A percentile compares a stretch with the other conserved stretches of the same genome.
Evolutionary conservation across 768 basidiomycete genomes (phyloP).

Genomic region (Leccinum rimulosum): DNA sequence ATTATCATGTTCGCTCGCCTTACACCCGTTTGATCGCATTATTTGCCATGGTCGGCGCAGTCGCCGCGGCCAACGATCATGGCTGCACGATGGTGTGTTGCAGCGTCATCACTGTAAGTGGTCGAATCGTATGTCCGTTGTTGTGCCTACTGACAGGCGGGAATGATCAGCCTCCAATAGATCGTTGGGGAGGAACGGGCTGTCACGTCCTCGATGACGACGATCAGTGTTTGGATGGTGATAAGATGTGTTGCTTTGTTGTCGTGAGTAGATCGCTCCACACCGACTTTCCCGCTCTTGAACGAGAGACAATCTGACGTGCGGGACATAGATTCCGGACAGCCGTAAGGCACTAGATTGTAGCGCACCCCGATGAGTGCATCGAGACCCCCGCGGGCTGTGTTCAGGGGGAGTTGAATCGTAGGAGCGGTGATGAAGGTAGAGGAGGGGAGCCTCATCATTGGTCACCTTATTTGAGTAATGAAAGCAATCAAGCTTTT

Average conservation of each 20-base stretch:
- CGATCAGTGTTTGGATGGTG: background rate
- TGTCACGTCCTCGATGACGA: background rate
- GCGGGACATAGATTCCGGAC: too few species aligned
- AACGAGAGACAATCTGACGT: background rate
- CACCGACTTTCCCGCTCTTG: too few species aligned
- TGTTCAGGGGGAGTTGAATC: background rate
- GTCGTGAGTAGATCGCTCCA: slow-evolving; percentile 1
- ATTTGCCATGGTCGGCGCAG: background rate
- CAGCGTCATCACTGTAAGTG: background rate
- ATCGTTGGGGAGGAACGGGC: background rate
- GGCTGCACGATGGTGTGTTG: slow-evolving; percentile 1
- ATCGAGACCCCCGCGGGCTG: background rate
- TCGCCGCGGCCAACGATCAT: background rate
- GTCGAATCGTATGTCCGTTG: too few species aligned
- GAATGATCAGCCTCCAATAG: background rate
- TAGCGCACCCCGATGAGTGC: background rate
- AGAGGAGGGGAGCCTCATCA: background rate
- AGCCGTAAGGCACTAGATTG: background rate
- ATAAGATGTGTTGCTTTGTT: slow-evolving; percentile 3
- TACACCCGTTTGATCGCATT: slow-evolving; percentile 1
- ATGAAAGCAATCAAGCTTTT: background rate
- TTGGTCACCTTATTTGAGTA: background rate
- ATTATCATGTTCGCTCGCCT: slow-evolving; percentile 8
- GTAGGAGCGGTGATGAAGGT: background rate
- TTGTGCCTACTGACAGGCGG: background rate